Conservation (phyloP, 352 stramenopile species). For the Phytophthora citricola region DNA sequence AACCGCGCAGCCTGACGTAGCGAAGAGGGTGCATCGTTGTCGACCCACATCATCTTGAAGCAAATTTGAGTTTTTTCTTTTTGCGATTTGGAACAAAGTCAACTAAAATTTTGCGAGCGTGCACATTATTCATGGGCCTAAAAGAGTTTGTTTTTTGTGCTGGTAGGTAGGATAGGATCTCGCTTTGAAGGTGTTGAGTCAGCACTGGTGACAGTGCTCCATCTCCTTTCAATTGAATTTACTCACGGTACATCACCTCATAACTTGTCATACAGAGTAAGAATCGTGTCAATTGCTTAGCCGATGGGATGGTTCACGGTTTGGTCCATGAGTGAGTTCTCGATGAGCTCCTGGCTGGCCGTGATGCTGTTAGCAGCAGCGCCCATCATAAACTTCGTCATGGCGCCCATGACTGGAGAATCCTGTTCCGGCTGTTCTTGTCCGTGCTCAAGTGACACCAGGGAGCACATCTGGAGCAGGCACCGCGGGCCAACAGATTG, state of each 20-base stretch:
- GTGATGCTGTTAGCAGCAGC: slow-evolving; percentile 41
- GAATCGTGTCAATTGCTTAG: not conserved
- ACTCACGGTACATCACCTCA: slow-evolving; percentile 4
- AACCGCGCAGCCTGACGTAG: slow-evolving; percentile 20
- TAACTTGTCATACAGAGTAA: slow-evolving; percentile 3
- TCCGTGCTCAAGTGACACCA: slow-evolving; percentile 40
- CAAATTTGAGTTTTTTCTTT: not conserved
- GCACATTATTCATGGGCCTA: not conserved
- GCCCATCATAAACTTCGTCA: slow-evolving; percentile 53
- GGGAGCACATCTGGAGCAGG: slow-evolving; percentile 59
- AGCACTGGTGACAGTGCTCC: too few species aligned
- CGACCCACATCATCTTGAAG: slow-evolving; percentile 36
- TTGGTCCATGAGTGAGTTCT: slow-evolving; percentile 44
- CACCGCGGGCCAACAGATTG: slow-evolving; percentile 36
- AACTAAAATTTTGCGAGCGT: not conserved
- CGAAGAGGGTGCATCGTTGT: slow-evolving; percentile 16
- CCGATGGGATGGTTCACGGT: slow-evolving; percentile 23
- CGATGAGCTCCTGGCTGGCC: slow-evolving; percentile 44
- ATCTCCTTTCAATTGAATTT: not conserved
- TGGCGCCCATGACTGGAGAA: slow-evolving; percentile 37
- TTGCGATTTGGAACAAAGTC: slow-evolving; percentile 7
- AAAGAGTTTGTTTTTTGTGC: too few species aligned
- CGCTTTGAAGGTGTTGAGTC: too few species aligned
- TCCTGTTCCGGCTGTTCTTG: slow-evolving; percentile 37
- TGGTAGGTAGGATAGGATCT: too few species aligned